Percentiles rank a stretch among this genome's conserved stretches.
Conservation (phyloP, 805 yeast genomes). For the Barnettozyma populi region DNA sequence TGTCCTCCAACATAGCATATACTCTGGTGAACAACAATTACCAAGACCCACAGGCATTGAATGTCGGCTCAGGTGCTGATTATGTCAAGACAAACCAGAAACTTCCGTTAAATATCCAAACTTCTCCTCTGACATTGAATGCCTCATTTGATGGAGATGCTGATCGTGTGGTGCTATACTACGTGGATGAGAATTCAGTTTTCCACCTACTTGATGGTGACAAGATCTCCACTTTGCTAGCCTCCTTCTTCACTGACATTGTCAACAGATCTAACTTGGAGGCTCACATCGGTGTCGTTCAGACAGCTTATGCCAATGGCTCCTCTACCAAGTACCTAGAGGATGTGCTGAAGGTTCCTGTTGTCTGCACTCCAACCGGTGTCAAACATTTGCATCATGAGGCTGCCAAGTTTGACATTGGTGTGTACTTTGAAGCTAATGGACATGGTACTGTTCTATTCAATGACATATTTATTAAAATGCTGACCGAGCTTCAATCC, state of each 20-base stretch:
- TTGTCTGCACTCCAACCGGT: constrained; percentile 88
- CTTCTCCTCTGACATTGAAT: constrained; percentile 44
- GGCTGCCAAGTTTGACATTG: constrained; percentile 83
- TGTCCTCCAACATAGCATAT: constrained; percentile 37
- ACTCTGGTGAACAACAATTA: constrained; percentile 51
- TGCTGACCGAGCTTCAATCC: constrained; percentile 26
- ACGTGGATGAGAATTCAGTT: constrained; percentile 30
- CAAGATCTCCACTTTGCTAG: constrained; percentile 81
- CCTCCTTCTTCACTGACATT: constrained; percentile 55
- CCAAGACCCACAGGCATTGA: constrained; percentile 51
- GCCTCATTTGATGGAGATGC: constrained; percentile 98
- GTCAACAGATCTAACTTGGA: constrained; percentile 39
- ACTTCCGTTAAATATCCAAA: constrained; percentile 57
- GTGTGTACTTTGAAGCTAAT: constrained; percentile 95
- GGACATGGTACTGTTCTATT: constrained; percentile 98
- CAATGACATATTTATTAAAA: constrained; percentile 43
- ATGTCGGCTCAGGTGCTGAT: constrained; percentile 90
- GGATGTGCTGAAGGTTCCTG: constrained; percentile 62
- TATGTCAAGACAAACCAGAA: constrained; percentile 85
- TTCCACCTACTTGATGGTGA: constrained; percentile 84
- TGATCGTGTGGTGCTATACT: constrained; percentile 85
- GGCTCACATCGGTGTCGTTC: constrained; percentile 72
- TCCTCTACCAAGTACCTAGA: constrained; percentile 71
- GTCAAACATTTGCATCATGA: constrained; percentile 92
- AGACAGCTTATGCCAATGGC: constrained; percentile 98